Evolutionary conservation across 306 rosid genomes (phyloP), one percentile per base, ranked within the genome.

Genomic region (Canavalia gladiata): DNA sequence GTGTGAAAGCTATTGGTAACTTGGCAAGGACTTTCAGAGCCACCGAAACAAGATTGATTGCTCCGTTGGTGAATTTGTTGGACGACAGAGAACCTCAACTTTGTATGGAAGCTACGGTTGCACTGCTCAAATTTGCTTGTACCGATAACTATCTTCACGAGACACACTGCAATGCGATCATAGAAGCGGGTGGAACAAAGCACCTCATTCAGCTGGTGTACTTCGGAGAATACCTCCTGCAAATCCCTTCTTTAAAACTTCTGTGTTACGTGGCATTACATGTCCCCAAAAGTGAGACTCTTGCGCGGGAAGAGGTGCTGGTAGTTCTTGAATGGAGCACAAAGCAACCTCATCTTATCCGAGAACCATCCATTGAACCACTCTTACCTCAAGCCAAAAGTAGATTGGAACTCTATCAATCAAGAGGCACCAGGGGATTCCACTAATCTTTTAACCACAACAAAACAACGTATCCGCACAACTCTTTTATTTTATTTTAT

Each of bases 351-450:
- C 88, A 86, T 75, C 55, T 93, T n/a, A 64, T 67, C 1, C 84
- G 79, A 8, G 96, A 81, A 6, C 81, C 60, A 0, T 3, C 68
- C 9, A 75, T 93, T 45, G 90, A 83, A 65, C 39, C 46, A 2
- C 46, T 87, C 0, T 62, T 93, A 57, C 93, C 90, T 2, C 93
- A 93, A 78, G 94, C 97, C 49, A 93, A 91, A 71, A 91, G 97
- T 78, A 83, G 97, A 49, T 78, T 93, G 81, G 97, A 91, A 72
- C 92, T 89, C 30, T 93, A 93, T 82, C 97, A 93, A 79, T 93
- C 97, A 42, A 88, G 97, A 86, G 94, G 90, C 1, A 88, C 41
- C 41, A 37, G 97, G 77, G 95, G 91, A 71, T 91, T 89, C 75
- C 85, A 84, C 37, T 93, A 79, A 87, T 80, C 78, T 55, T 18